Base-by-base conservation (phyloP, 305 asterid species). In the Euphrasia arctica region DNA sequence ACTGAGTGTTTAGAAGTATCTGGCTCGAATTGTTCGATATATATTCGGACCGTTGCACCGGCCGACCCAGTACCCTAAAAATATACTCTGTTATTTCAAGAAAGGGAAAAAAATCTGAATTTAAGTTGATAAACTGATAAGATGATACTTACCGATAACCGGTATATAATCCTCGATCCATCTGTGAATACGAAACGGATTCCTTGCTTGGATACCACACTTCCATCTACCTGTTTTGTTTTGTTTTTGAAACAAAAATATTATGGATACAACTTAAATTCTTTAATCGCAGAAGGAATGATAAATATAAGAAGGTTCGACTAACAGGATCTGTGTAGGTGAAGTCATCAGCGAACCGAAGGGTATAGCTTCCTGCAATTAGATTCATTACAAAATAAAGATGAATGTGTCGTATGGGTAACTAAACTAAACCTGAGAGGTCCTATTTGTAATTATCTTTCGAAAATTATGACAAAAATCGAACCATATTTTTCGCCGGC, bases 11-110 rank as follows among this genome's bases (percentile, higher is more conserved):
- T 89, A 42, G 95, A 77, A 61, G 78, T 85, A 73, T 92, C 96
- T 1, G 90, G 85, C 79, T 92, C 97, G 50, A 81, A 92, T 73
- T 87, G 93, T 72, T 92, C 97, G 9, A 84, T 77, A 54, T 92
- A 92, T 74, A 92, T 73, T 52, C 96, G 86, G 54, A 89, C 83
- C 3, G 97, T 92, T 66, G 98, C 97, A 68, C 97, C 98, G 66
- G 98, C 97, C 63, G 98, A 92, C 27, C 98, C 97, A 54, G 98
- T 92, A 57, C 97, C 98, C 98, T 89, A 67, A 41, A 18, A 13
- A 58, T 22, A 34, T 56, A 71, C 54, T 55, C 54, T 55, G 36
- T 60, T 55, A 63, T 52, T 57, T 82, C 36, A 74, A 18, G 18
- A 22, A 15, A 48, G 39, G 59, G 36, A 39, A 47, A 52, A 60